Base-by-base conservation (phyloP, 1,284 basidiomycete genomes). In the Leccinum cinnamomeum region DNA sequence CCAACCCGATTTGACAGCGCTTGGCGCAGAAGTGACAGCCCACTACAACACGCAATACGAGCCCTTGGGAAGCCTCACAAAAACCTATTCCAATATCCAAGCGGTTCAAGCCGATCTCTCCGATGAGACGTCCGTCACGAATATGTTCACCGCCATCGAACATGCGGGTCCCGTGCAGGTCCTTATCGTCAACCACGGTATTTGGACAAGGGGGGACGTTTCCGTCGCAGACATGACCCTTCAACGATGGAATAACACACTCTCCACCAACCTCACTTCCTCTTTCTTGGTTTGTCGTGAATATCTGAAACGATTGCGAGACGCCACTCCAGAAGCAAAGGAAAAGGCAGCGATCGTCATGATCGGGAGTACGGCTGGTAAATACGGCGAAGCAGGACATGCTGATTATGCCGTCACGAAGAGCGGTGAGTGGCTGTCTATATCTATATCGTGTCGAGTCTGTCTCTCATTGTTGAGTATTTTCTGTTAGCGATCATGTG, bases 291-390 rank as follows among this genome's bases (percentile, higher is more conserved):
- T 90, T 12, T 78, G 83, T 16, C 79, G 88, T 5, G 85, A 85
- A 68, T 92, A 84, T 68, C 68, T 92, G 46, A 76, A 76, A 14
- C 75, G 75, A 3, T 70, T 92, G 39, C 77, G 81, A 60, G 51
- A 60, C 1, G 80, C 82, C 0, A 67, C 76, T 0, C 75, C 78
- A 1, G 72, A 69, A 16, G 65, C 75, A 56, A 85, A 82, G 67
- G 81, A 80, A 12, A 82, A 84, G 64, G 86, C 84, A 0, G 79
- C 82, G 16, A 81, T 91, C 33, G 78, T 91, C 2, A 75, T 90
- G 50, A 82, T 92, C 53, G 89, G 91, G 12, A 89, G 88, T 63
- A 87, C 85, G 0, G 82, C 89, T 5, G 90, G 90, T 4, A 89
- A 88, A 73, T 88, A 83, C 65, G 91, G 90, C 11, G 88, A 91